Evolutionary conservation across 2,329 filamentous ascomycete genomes (phyloP), one percentile per base, ranked within the genome.

Genomic region (Conoideocrella luteorostrata): DNA sequence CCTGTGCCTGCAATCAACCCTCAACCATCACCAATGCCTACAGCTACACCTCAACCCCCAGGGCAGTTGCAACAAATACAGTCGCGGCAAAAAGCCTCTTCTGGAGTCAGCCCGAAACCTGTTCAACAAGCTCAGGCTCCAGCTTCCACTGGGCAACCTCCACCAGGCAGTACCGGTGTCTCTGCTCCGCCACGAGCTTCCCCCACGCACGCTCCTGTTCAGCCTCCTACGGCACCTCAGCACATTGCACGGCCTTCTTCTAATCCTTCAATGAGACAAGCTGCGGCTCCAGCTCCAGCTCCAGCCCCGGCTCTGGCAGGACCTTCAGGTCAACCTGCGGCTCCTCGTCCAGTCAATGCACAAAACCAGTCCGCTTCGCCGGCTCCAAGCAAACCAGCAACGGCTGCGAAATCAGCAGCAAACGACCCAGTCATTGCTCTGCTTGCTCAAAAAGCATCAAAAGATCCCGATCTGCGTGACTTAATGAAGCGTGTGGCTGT

Each of bases 401-500:
- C 44, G 4, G 43, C 52, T 10, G 43, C 52, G 7, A 60, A 59
- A 43, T 53, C 61, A 4, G 53, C 56, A 7, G 47, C 64, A n/a
- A 66, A 70, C 20, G 87, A 91, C 56, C 86, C 86, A 1, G 88
- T 93, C 34, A 91, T 93, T 44, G 82, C 88, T 40, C 80, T 86
- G 50, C 68, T 93, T 21, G 87, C 87, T 0, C 83, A 87, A 54
- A 79, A 80, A 50, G 87, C 87, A 6, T 85, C 84, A 0, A 80
- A 78, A 21, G 84, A 93, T 57, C 75, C 80, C 0, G 74, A 84
- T 44, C 68, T 93, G 9, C 82, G 88, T 45, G 80, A 84, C 28
- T 69, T 93, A 0, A 93, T 93, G 87, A 88, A 88, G 60, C 79
- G 86, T 42, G 87, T 93, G 1, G 87, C 87, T 0, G 80, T 82